Percentiles rank a stretch among this genome's conserved stretches.
Evolutionary conservation across 23 red algal genomes (phyloP).

Genomic region (Gracilaria vermiculophylla): DNA sequence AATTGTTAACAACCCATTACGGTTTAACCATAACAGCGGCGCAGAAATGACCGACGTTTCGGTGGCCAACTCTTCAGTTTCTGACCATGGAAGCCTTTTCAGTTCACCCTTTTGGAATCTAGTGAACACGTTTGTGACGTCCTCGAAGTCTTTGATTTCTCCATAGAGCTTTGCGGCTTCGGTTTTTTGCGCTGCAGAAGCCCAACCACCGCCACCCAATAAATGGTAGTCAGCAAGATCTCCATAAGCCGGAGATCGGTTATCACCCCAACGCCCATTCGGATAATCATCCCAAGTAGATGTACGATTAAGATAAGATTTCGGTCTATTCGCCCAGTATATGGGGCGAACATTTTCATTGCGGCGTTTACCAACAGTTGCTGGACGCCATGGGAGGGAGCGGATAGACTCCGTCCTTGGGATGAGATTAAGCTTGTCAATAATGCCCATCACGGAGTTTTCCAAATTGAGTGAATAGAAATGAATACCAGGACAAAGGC

Average conservation of each 20-base stretch:
- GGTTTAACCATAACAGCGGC: constrained; percentile 82
- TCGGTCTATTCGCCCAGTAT: constrained; percentile 96
- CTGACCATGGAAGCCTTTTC: constrained; percentile 88
- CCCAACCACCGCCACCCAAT: constrained; percentile 80
- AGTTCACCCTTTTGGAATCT: constrained; percentile 79
- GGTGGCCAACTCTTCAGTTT: constrained; percentile 73
- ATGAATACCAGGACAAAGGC: constrained; percentile 87
- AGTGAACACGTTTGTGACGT: constrained; percentile 80
- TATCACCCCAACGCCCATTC: constrained; percentile 94
- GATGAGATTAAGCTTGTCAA: constrained; percentile 86
- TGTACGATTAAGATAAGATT: constrained; percentile 92
- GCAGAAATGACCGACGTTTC: constrained; percentile 79
- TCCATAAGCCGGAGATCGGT: constrained; percentile 86
- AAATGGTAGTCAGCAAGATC: constrained; percentile 87
- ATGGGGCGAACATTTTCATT: constrained; percentile 95
- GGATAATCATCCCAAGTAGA: constrained; percentile 96
- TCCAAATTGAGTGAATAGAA: constrained; percentile 99
- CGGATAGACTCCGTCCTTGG: constrained; percentile 93
- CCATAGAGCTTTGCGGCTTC: constrained; percentile 63
- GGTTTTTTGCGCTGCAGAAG: constrained; percentile 54
- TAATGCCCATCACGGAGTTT: constrained; percentile 88
- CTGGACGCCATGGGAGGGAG: constrained; percentile 95
- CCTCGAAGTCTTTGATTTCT: constrained; percentile 58
- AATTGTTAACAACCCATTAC: constrained; percentile 90
- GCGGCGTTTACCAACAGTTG: constrained; percentile 88